Percentiles rank a stretch among this genome's conserved stretches.
Conservation (phyloP, 768 basidiomycete genomes). For the Cytidiella melzeri region DNA sequence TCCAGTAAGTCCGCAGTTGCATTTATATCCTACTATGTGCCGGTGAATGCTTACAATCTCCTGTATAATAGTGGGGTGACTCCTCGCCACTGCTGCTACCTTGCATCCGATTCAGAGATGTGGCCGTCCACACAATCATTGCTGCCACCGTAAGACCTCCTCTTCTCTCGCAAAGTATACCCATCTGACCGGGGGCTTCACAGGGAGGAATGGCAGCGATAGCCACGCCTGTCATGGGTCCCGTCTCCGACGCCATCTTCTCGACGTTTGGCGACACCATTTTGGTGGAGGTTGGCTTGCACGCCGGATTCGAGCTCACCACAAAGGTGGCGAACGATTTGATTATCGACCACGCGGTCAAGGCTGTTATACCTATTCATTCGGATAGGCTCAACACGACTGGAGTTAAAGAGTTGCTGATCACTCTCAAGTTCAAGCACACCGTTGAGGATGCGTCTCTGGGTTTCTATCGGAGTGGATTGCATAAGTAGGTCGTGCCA, state of each 20-base stretch:
- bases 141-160: conserved; percentile 46
- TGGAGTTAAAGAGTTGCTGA: conserved; percentile 46
- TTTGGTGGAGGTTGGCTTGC: conserved; percentile 49
- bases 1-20: conserved; percentile 35
- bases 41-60: conserved; percentile 1
- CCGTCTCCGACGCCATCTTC: conserved; percentile 46
- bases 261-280: conserved; percentile 50
- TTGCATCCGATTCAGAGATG: conserved; percentile 57
- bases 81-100: conserved; percentile 57
- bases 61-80: conserved; percentile 59
- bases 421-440: conserved; percentile 57
- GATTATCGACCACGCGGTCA: conserved; percentile 42
- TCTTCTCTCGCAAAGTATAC: not conserved
- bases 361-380: conserved; percentile 44
- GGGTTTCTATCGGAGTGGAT: conserved; percentile 55
- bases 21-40: not conserved
- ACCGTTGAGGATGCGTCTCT: conserved; percentile 52
- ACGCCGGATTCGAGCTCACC: conserved; percentile 47
- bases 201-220: conserved; percentile 39
- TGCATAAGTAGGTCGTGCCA: conserved; percentile 40
- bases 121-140: conserved; percentile 55
- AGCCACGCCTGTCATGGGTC: conserved; percentile 46
- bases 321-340: conserved; percentile 48
- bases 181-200: not conserved
- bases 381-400: conserved; percentile 51